These are phyloP conservation scores for Magnolia kwangsiensis DNA, from an alignment of 164 flowering plant genomes.

Conservation along the genomic window DNA sequence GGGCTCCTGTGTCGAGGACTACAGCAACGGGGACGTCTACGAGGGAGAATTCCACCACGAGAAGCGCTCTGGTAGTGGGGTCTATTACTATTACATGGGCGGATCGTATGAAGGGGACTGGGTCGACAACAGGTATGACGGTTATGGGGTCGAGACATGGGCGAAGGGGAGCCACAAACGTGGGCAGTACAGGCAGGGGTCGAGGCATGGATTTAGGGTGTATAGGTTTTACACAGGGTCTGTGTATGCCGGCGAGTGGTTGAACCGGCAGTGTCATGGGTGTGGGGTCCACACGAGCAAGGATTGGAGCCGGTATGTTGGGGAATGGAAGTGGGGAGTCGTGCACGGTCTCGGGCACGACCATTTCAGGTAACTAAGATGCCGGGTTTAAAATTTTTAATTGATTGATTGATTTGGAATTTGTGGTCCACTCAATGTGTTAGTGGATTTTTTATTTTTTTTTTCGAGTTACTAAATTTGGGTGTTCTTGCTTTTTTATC, in stretches of 20 bases:
- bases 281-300: conserved; percentile 68
- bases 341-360: conserved; percentile 81
- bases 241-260: conserved; percentile 84
- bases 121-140: too few relatives aligned
- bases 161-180: conserved; percentile 73
- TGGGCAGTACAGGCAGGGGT: conserved; percentile 75
- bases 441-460: background rate
- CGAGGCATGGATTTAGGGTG: conserved; percentile 75
- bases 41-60: too few relatives aligned
- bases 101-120: too few relatives aligned
- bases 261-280: conserved; percentile 80
- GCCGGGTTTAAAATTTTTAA: background rate
- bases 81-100: too few relatives aligned
- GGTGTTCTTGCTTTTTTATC: background rate
- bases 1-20: too few relatives aligned
- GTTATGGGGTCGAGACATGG: conserved; percentile 86
- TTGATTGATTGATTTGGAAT: background rate
- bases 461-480: background rate
- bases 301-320: conserved; percentile 74
- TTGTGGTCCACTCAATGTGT: background rate
- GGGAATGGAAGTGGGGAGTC: conserved; percentile 86
- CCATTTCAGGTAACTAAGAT: conserved; percentile 61
- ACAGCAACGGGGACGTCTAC: too few relatives aligned
- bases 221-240: conserved; percentile 77
- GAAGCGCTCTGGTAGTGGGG: too few relatives aligned